Conservation (phyloP, 305 asterid genomes). For the Rubia occidens region DNA sequence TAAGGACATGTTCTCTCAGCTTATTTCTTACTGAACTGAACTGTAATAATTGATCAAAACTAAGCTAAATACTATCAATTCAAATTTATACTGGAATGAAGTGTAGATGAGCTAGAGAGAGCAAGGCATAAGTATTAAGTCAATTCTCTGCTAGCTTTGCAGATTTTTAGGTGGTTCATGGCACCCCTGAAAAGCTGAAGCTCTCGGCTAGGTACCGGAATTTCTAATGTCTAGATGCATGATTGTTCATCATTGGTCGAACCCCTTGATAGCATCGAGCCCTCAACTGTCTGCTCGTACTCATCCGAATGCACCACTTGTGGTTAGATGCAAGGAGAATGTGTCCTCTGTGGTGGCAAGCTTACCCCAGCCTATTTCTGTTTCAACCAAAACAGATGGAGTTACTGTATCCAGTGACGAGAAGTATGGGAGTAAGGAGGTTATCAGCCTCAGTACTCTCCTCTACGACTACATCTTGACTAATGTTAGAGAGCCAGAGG, state of each 20-base stretch:
- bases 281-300: conserved; percentile 17
- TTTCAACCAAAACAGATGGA: conserved; percentile 32
- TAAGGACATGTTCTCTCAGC: neutral
- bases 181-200: neutral
- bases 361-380: conserved; percentile 11
- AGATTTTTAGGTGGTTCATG: neutral
- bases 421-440: conserved; percentile 62
- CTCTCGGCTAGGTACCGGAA: neutral
- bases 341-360: conserved; percentile 15
- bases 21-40: too few species aligned
- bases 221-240: conserved; percentile 29
- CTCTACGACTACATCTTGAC: conserved; percentile 64
- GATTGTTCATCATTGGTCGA: conserved; percentile 24
- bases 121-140: neutral
- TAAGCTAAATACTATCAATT: too few species aligned
- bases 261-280: conserved; percentile 19
- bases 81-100: too few species aligned
- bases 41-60: too few species aligned
- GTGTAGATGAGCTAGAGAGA: too few species aligned
- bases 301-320: conserved; percentile 18
- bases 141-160: neutral
- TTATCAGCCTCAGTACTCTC: conserved; percentile 58
- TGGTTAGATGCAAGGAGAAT: conserved; percentile 12
- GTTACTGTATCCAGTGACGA: conserved; percentile 34
- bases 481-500: conserved; percentile 85